Evolutionary conservation across 2,329 filamentous ascomycete species (phyloP).

Genomic region (Exserohilum turcica): DNA sequence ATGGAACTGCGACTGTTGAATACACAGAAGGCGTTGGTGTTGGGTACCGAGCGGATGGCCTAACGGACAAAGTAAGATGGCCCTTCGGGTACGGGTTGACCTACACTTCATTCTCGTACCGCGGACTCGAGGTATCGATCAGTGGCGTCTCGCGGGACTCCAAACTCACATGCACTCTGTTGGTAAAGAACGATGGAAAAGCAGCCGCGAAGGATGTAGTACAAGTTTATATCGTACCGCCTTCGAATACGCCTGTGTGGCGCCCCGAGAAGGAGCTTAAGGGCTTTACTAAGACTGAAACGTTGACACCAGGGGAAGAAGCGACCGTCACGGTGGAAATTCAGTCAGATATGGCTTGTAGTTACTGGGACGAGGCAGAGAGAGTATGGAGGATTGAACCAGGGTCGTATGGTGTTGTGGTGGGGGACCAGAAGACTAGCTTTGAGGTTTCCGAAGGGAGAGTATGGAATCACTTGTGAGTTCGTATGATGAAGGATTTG

Average conservation of each 20-base stretch:
- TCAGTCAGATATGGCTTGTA: not conserved
- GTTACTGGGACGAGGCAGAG: not conserved
- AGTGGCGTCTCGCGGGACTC: not conserved
- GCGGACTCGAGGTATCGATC: not conserved
- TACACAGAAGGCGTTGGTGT: not conserved
- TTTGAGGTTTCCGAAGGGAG: not conserved
- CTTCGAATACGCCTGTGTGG: not conserved
- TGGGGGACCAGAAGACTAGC: not conserved
- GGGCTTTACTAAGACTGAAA: not conserved
- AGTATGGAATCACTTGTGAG: not conserved
- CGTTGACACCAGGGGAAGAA: not conserved
- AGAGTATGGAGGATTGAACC: not conserved
- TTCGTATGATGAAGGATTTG: not conserved
- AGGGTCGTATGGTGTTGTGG: not conserved
- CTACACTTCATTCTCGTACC: not conserved
- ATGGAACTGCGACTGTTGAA: not conserved
- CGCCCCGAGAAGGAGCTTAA: not conserved
- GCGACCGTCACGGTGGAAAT: not conserved
- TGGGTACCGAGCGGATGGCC: not conserved
- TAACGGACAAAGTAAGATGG: not conserved
- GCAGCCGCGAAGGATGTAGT: not conserved
- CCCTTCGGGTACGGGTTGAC: not conserved
- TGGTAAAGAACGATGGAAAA: not conserved
- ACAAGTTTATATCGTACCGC: not conserved
- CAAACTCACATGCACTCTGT: not conserved